A percentile compares a stretch with the other conserved stretches of the same genome.
These are phyloP conservation scores for Starmerella kuoi DNA, from an alignment of 805 yeast species.

Conservation along the genomic window DNA sequence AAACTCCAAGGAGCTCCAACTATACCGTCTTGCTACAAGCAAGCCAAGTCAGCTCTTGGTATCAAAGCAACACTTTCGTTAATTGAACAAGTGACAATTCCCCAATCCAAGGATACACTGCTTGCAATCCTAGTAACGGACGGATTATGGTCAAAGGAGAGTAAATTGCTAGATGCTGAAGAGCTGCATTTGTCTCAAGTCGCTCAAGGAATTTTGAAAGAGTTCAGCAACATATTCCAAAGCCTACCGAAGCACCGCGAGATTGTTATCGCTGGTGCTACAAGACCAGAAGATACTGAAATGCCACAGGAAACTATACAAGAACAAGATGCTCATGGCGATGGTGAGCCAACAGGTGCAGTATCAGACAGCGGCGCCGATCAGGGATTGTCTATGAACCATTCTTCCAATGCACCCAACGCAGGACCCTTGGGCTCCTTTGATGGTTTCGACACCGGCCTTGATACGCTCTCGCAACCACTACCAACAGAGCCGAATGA, in stretches of 20 bases:
- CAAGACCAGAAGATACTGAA: not conserved
- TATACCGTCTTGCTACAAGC: slow-evolving; percentile 2
- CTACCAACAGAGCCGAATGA: slow-evolving; percentile 1
- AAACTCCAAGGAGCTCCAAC: slow-evolving; percentile 18
- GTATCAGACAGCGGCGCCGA: not conserved
- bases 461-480: not conserved
- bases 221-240: not conserved
- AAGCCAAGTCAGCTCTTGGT: slow-evolving; percentile 14
- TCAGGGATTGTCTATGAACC: not conserved
- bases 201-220: not conserved
- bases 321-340: not conserved
- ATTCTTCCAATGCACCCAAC: not conserved
- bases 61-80: slow-evolving; percentile 2
- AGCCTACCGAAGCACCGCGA: not conserved
- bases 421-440: not conserved
- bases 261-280: not conserved
- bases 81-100: slow-evolving; percentile 5
- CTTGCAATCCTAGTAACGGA: slow-evolving; percentile 16
- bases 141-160: slow-evolving; percentile 7
- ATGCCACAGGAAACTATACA: not conserved
- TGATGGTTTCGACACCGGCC: not conserved
- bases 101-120: slow-evolving; percentile 7
- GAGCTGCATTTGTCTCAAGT: not conserved
- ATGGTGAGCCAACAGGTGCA: not conserved
- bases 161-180: not conserved